Conservation (phyloP, 73 alveolate species). For the Stentor coeruleus region DNA sequence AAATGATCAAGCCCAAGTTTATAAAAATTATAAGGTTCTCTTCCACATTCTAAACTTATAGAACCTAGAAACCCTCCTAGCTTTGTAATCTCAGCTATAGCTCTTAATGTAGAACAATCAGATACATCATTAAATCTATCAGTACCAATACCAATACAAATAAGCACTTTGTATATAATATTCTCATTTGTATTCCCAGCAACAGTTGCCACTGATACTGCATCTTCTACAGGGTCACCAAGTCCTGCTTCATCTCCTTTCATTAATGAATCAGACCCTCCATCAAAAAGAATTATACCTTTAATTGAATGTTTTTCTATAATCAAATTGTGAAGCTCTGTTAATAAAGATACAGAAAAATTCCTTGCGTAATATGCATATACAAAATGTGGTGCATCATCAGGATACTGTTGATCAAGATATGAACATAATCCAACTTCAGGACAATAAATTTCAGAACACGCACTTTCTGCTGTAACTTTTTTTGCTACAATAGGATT, state of each 20-base stretch:
- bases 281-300: background rate
- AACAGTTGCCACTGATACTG: background rate
- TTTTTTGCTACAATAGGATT: background rate
- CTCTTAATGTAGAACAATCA: constrained; percentile 5
- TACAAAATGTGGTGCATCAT: background rate
- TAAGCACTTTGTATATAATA: background rate
- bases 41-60: background rate
- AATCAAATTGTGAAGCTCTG: background rate
- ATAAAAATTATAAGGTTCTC: background rate
- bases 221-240: constrained; percentile 14
- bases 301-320: background rate
- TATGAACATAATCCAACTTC: background rate
- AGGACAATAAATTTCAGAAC: background rate
- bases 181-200: background rate
- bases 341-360: background rate
- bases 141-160: background rate
- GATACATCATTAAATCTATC: constrained; percentile 10
- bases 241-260: constrained; percentile 14
- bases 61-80: constrained; percentile 12
- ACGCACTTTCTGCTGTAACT: background rate
- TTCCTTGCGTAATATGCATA: background rate
- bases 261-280: constrained; percentile 8
- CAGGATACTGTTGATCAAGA: background rate
- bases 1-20: background rate
- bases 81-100: constrained; percentile 11